Evolutionary conservation across 257 asterid species (phyloP), one percentile per base, ranked within the genome.

Genomic region (Plantago ovata): DNA sequence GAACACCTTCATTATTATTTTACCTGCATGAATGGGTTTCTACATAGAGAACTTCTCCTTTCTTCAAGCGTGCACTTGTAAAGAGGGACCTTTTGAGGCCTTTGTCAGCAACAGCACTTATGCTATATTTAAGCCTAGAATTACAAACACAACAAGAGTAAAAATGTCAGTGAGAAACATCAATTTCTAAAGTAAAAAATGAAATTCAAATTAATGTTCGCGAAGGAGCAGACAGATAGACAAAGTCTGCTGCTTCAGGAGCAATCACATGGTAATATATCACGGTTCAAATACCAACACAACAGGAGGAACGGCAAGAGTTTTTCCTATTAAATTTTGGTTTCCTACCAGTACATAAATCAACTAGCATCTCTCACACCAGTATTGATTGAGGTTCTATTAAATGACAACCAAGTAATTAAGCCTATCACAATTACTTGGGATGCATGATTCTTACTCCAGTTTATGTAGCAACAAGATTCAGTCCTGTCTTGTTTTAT

Each of bases 81-180:
- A 84, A 93, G 48, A 77, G 82, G 15, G 94, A 74, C 73, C 69
- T 86, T 72, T 84, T 84, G 15, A 84, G 74, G 53, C 99, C 99
- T 67, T 86, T 93, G 79, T 93, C 99, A 33, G 99, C 97, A 73
- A 93, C 95, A 58, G 83, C 95, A 70, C 91, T 89, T 32, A 89
- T 79, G 71, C 96, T 82, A 80, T 93, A 93, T 69, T 93, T 93
- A 61, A 86, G 92, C 99, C 99, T 93, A 61, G 66, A 62, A 38
- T 65, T 39, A 19, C 16, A 19, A 38, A 39, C 16, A 19, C 49
- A 60, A 63, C 59, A 58, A 50, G 9, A 49, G 38, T 32, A 33
- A 21, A 9, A 47, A 49, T 22, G 36, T 49, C 18, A 49, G 14
- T 33, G 41, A 54, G 19, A 13, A 16, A 36, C 4, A 36, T 15